These are phyloP conservation scores for Yamadazyma spencermartinsiae DNA, from an alignment of 1,139 yeast species.

Conservation along the genomic window DNA sequence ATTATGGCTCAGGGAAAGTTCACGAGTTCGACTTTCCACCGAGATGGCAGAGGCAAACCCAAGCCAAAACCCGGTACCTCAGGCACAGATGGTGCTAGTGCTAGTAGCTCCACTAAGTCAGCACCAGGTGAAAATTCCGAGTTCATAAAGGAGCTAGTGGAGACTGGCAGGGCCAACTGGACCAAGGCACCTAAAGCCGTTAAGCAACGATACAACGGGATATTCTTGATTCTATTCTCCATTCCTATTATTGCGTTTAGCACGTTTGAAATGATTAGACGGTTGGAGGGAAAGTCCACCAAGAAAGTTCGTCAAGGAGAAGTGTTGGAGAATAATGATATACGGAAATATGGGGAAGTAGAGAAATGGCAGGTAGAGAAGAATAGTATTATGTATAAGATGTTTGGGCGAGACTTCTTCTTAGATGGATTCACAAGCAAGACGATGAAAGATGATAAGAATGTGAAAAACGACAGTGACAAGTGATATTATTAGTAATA, in stretches of 20 bases:
- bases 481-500: not conserved
- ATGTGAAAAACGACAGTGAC: constrained; percentile 6
- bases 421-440: constrained; percentile 49
- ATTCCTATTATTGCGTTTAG: constrained; percentile 40
- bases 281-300: constrained; percentile 44
- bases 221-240: constrained; percentile 39
- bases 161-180: constrained; percentile 48
- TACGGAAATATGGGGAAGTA: constrained; percentile 37
- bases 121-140: constrained; percentile 23
- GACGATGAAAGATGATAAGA: constrained; percentile 29
- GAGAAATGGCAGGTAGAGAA: constrained; percentile 45
- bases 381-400: constrained; percentile 36
- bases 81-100: constrained; percentile 19
- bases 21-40: constrained; percentile 32
- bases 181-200: constrained; percentile 45
- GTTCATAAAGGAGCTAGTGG: constrained; percentile 35
- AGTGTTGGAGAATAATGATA: constrained; percentile 31
- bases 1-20: constrained; percentile 9
- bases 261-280: constrained; percentile 35
- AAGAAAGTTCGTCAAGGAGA: constrained; percentile 47
- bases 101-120: not conserved
- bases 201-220: constrained; percentile 39
- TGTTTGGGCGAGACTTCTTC: constrained; percentile 47
- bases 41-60: constrained; percentile 24
- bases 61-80: constrained; percentile 13